Conservation (phyloP, 1,139 yeast species). For the Scheffersomyces cryptocercus region DNA sequence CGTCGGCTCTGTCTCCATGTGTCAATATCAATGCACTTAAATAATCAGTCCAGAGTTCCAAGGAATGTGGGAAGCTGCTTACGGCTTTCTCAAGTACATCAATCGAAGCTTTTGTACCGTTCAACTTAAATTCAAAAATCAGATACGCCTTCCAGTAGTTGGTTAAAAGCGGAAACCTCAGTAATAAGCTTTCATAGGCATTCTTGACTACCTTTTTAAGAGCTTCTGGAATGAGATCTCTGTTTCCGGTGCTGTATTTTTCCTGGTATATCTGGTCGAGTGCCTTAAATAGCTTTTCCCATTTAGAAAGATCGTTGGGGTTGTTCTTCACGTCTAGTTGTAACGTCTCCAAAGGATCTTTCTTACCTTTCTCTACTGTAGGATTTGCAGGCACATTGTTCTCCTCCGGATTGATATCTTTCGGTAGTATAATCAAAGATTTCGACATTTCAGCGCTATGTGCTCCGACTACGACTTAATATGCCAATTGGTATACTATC, state of each 20-base stretch:
- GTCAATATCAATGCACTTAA: constrained; percentile 48
- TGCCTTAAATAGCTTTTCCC: constrained; percentile 31
- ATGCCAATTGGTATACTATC: too few relatives aligned
- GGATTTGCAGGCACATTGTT: too few relatives aligned
- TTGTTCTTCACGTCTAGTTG: constrained; percentile 1
- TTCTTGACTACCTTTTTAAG: constrained; percentile 20
- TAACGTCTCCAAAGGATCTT: neutral
- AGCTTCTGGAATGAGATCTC: constrained; percentile 13
- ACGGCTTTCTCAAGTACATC: constrained; percentile 48
- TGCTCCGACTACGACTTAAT: too few relatives aligned
- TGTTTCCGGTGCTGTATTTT: constrained; percentile 10
- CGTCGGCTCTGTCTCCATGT: constrained; percentile 20
- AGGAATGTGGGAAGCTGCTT: constrained; percentile 51
- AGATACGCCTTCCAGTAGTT: constrained; percentile 63
- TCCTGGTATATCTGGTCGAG: constrained; percentile 22
- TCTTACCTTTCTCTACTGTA: neutral
- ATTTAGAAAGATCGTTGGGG: constrained; percentile 23
- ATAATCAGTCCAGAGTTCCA: constrained; percentile 71
- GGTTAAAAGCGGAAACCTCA: constrained; percentile 56
- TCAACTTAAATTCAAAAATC: constrained; percentile 52
- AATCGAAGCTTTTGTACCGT: constrained; percentile 54
- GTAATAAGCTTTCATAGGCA: constrained; percentile 35
- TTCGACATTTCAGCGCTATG: too few relatives aligned
- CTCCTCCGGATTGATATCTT: too few relatives aligned
- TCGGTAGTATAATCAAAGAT: too few relatives aligned